Base-by-base conservation (phyloP, 1,284 basidiomycete species). In the Phylloboletellus chloephorus region DNA sequence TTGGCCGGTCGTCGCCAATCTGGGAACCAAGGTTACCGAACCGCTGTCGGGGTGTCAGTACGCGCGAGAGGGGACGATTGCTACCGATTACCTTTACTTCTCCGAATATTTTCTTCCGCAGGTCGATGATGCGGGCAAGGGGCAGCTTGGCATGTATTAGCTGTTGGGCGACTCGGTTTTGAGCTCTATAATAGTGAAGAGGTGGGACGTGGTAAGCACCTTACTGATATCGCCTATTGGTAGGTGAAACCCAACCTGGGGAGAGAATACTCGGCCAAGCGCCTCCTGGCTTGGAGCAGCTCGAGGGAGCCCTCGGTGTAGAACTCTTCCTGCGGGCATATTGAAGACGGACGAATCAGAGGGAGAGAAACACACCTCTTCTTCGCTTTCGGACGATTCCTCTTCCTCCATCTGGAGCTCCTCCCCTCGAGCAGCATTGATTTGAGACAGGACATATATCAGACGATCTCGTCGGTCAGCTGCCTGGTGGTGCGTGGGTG, bases 1-100 rank as follows among this genome's bases (percentile, higher is more conserved):
- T 79, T 2, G 95, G 93, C 36, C 96, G 78, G 50, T 96, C 92
- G 59, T 97, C 96, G 37, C 93, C 95, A 52, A 98, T 92, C 73
- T 98, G 96, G 0, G 95, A 97, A 19, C 96, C 96, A 32, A 98
- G 77, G 54, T 91, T 95, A 34, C 83, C 76, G 63, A 88, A 94
- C 59, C 82, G 86, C 88, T 94, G 55, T 12, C 34, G 40, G 22
- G 35, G 17, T 25, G 37, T 53, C 32, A 49, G 31, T 19, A 20
- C 1, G 8, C 19, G 31, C 21, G 5, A n/a, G 16, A 6, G 31
- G 7, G 37, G 7, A 12, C 16, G 5, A 15, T 32, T 13, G 17
- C 28, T 2, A 23, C 16, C 10, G 13, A 31, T 43, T 48, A 92
- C 90, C 71, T 96, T 94, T 48, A 98, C 81, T 50, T 94, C 83